These are phyloP conservation scores for Cordyceps farinosa DNA, from an alignment of 2,329 filamentous ascomycete species.

Conservation along the genomic window DNA sequence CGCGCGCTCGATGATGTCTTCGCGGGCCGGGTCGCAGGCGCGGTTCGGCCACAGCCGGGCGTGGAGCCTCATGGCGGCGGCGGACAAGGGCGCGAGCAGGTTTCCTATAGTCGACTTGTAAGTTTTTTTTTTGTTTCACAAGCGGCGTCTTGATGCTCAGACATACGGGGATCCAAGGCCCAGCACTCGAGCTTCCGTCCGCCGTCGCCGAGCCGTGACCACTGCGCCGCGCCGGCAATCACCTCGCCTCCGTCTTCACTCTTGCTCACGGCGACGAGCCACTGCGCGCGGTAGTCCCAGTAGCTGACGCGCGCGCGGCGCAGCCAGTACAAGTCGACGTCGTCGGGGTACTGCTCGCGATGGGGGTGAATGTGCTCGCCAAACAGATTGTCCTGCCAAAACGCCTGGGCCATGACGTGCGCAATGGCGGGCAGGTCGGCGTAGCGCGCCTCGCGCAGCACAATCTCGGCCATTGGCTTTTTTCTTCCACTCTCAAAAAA, in stretches of 20 bases:
- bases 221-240: conserved; percentile 26
- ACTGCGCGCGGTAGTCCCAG: conserved; percentile 28
- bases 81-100: conserved; percentile 20
- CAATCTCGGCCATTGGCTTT: conserved; percentile 3
- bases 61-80: conserved; percentile 17
- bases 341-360: conserved; percentile 29
- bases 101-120: background rate
- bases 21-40: conserved; percentile 22
- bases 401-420: conserved; percentile 30
- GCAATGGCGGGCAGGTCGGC: conserved; percentile 29
- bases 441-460: conserved; percentile 21
- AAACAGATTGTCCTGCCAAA: conserved; percentile 33
- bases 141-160: no score
- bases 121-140: no score
- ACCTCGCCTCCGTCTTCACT: conserved; percentile 19
- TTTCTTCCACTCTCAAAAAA: no score
- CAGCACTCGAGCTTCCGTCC: conserved; percentile 20
- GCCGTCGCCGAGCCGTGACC: conserved; percentile 24
- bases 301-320: conserved; percentile 26
- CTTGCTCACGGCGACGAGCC: conserved; percentile 27
- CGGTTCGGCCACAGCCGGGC: conserved; percentile 24
- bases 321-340: conserved; percentile 32
- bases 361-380: conserved; percentile 34
- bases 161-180: conserved; percentile 24
- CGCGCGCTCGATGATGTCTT: conserved; percentile 23